Evolutionary conservation across 805 yeast species (phyloP).

Genomic region (Lipomyces yamadae): DNA sequence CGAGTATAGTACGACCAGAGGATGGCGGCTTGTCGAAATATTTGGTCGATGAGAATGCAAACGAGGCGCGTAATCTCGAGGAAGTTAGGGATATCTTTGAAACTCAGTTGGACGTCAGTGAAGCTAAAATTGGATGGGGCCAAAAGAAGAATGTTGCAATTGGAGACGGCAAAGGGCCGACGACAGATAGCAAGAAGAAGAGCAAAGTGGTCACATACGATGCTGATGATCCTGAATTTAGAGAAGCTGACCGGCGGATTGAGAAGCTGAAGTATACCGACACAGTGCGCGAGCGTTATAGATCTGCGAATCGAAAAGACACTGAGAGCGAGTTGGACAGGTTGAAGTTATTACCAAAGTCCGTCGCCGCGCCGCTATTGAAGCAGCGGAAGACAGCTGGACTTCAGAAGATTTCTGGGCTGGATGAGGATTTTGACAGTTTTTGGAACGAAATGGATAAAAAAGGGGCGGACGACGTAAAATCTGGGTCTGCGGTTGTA

Average conservation of each 20-base stretch:
- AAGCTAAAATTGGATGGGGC: neutral
- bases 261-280: slow-evolving; percentile 26
- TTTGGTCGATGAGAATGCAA: slow-evolving; percentile 12
- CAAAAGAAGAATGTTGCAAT: neutral
- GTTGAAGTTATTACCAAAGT: slow-evolving; percentile 29
- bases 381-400: slow-evolving; percentile 12
- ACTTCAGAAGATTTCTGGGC: neutral
- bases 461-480: neutral
- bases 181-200: slow-evolving; percentile 5
- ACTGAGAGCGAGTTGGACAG: slow-evolving; percentile 29
- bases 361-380: slow-evolving; percentile 19
- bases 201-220: slow-evolving; percentile 19
- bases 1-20: slow-evolving; percentile 14
- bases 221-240: slow-evolving; percentile 25
- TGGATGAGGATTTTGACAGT: slow-evolving; percentile 20
- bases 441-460: slow-evolving; percentile 32
- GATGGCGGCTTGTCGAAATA: slow-evolving; percentile 28
- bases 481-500: neutral
- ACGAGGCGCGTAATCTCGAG: slow-evolving; percentile 3
- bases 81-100: slow-evolving; percentile 27
- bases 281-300: slow-evolving; percentile 26
- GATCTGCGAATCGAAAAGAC: slow-evolving; percentile 18
- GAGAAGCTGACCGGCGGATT: slow-evolving; percentile 27
- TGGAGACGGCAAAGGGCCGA: neutral
- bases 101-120: slow-evolving; percentile 19